A percentile compares a stretch with the other conserved stretches of the same genome.
phyloP scores from a whole-genome alignment of 1,284 basidiomycete genomes.

The Marasmius tenuissimus region DNA sequence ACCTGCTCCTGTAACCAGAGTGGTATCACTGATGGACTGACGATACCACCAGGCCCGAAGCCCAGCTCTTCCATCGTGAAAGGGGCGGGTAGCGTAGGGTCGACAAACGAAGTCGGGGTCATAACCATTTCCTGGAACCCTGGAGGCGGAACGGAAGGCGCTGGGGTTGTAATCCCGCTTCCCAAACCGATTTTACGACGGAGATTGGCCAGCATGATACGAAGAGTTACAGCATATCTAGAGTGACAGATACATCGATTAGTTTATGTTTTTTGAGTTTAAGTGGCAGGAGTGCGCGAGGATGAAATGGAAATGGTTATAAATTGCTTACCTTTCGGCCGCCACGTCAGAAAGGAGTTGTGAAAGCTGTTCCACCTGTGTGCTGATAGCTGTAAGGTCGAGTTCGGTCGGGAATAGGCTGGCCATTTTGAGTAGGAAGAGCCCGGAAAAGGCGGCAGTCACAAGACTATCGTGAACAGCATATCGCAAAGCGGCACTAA shows the following conservation, averaged over 20 bases:
- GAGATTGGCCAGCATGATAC: slow-evolving; percentile 88
- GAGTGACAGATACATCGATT: neutral
- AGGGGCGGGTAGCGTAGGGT: slow-evolving; percentile 58
- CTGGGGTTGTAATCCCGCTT: slow-evolving; percentile 49
- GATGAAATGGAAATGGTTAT: neutral
- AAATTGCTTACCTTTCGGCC: slow-evolving; percentile 68
- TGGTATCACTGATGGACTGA: slow-evolving; percentile 78
- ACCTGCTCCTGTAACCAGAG: slow-evolving; percentile 83
- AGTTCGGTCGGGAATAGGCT: slow-evolving; percentile 82
- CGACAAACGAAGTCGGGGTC: slow-evolving; percentile 52
- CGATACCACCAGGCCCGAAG: slow-evolving; percentile 59
- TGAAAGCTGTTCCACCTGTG: slow-evolving; percentile 82
- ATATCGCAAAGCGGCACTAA: slow-evolving; percentile 79
- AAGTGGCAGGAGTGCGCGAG: too few relatives aligned
- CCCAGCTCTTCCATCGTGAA: slow-evolving; percentile 84
- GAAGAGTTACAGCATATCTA: slow-evolving; percentile 84
- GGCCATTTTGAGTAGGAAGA: slow-evolving; percentile 92
- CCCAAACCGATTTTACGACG: slow-evolving; percentile 79
- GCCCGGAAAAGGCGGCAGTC: slow-evolving; percentile 87
- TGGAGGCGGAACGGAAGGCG: slow-evolving; percentile 50
- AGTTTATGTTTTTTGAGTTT: too few relatives aligned
- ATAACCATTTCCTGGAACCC: slow-evolving; percentile 56
- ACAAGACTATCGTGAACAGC: slow-evolving; percentile 93
- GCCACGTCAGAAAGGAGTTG: slow-evolving; percentile 83
- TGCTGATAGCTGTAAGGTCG: slow-evolving; percentile 71